phyloP scores from a whole-genome alignment of 441 rosid genomes.

The Eutrema salsugineum region DNA sequence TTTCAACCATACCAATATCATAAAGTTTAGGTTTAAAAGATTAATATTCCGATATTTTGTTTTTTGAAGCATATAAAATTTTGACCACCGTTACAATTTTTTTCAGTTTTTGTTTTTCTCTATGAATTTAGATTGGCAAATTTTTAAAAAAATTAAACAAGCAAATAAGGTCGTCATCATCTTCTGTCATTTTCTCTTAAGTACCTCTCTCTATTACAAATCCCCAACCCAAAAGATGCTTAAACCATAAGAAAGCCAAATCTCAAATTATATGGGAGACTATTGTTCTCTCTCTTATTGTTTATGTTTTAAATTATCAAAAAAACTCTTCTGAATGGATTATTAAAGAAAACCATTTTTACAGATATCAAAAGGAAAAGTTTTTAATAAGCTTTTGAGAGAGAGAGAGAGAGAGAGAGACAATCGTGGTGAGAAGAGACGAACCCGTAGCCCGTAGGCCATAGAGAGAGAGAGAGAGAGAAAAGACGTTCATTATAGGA shows the following conservation, averaged over 20 bases:
- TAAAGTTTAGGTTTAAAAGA: not conserved
- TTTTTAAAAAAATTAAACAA: not conserved
- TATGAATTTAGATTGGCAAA: not conserved
- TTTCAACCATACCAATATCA: conserved; percentile 11
- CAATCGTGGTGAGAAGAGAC: conserved; percentile 3
- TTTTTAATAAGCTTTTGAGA: conserved; percentile 25
- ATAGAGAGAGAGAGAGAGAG: conserved; percentile 20
- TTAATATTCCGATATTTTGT: not conserved
- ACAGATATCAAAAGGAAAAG: conserved; percentile 34
- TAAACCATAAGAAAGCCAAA: conserved; percentile 48
- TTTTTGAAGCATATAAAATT: not conserved
- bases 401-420: conserved; percentile 1
- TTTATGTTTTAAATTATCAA: not conserved
- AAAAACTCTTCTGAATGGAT: conserved; percentile 40
- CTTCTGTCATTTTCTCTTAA: not conserved
- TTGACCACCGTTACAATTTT: not conserved
- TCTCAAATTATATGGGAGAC: conserved; percentile 25
- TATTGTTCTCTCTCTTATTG: conserved; percentile 16
- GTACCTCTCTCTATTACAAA: conserved; percentile 8
- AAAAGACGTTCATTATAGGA: conserved; percentile 26
- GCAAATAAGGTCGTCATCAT: not conserved
- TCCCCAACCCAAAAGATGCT: not conserved
- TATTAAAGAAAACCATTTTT: conserved; percentile 23
- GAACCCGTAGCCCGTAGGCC: conserved; percentile 12
- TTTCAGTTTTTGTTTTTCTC: not conserved